Evolutionary conservation across 1,139 yeast species (phyloP).

Genomic region (Diutina siamensis): DNA sequence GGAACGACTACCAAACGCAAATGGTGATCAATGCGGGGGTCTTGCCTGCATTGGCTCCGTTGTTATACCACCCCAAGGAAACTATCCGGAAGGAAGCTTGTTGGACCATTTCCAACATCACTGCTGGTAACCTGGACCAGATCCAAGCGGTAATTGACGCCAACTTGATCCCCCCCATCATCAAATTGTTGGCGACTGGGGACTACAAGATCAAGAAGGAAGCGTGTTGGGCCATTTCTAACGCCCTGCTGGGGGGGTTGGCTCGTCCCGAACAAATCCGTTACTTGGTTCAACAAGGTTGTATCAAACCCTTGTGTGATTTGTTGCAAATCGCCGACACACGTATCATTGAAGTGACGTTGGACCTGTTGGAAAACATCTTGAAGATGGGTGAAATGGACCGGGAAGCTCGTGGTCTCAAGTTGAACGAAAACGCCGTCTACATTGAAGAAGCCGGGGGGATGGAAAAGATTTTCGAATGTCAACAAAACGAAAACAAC

Average conservation of each 20-base stretch:
- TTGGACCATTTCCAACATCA: slow-evolving; percentile 96
- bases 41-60: slow-evolving; percentile 69
- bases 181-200: slow-evolving; percentile 68
- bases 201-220: slow-evolving; percentile 92
- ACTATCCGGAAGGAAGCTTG: slow-evolving; percentile 94
- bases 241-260: slow-evolving; percentile 93
- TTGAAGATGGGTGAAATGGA: slow-evolving; percentile 91
- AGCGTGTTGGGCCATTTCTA: slow-evolving; percentile 99
- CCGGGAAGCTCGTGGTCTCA: slow-evolving; percentile 60
- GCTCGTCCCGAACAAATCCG: slow-evolving; percentile 88
- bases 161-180: slow-evolving; percentile 85
- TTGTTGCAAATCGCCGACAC: slow-evolving; percentile 78
- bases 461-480: slow-evolving; percentile 88
- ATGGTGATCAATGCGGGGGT: slow-evolving; percentile 91
- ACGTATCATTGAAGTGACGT: slow-evolving; percentile 86
- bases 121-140: slow-evolving; percentile 94
- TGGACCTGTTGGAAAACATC: slow-evolving; percentile 79
- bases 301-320: slow-evolving; percentile 96
- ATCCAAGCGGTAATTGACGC: slow-evolving; percentile 95
- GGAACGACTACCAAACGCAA: slow-evolving; percentile 92
- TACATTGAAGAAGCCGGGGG: slow-evolving; percentile 98
- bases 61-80: slow-evolving; percentile 78
- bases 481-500: slow-evolving; percentile 87
- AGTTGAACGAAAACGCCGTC: slow-evolving; percentile 76
- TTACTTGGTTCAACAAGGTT: slow-evolving; percentile 87